These are phyloP conservation scores for Purpureocillium lavendulum DNA, from an alignment of 2,329 filamentous ascomycete species.

Conservation along the genomic window DNA sequence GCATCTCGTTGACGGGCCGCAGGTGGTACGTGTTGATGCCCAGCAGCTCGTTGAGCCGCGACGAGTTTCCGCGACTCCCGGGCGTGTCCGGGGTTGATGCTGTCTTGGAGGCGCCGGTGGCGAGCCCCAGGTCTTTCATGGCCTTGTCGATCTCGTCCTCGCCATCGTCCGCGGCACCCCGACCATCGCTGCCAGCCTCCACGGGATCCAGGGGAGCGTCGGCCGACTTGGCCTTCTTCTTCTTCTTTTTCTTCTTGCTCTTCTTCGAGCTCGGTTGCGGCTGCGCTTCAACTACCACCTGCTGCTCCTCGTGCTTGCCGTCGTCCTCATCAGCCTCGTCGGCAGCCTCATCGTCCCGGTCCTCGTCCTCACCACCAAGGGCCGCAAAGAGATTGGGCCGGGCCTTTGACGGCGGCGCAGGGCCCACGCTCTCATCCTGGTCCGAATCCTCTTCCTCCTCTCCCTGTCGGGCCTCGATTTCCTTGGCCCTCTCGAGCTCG, in stretches of 20 bases:
- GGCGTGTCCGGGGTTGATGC: neutral
- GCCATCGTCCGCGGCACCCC: conserved; percentile 11
- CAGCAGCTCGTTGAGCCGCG: conserved; percentile 32
- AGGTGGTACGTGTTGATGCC: conserved; percentile 59
- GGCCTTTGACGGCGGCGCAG: conserved; percentile 25
- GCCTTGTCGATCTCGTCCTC: conserved; percentile 50
- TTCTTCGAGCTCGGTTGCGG: conserved; percentile 14
- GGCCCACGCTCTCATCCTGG: conserved; percentile 21
- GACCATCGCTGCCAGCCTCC: conserved; percentile 3
- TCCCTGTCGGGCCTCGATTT: too few species aligned
- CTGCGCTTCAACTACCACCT: conserved; percentile 7
- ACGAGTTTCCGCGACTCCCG: conserved; percentile 5
- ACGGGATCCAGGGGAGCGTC: conserved; percentile 16
- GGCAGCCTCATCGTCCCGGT: conserved; percentile 21
- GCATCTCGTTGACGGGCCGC: conserved; percentile 89
- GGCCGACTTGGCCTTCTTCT: conserved; percentile 29
- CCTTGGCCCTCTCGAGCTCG: conserved; percentile 27
- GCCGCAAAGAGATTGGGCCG: conserved; percentile 44
- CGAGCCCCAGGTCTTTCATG: conserved; percentile 39
- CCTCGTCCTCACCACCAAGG: conserved; percentile 34
- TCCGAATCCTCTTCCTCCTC: conserved; percentile 12
- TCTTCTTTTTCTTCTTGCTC: conserved; percentile 28
- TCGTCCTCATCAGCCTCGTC: conserved; percentile 15
- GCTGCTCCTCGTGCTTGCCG: neutral
- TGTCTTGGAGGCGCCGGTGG: conserved; percentile 6